Conservation (phyloP, 768 basidiomycete species). For the Gyrodon lividus region DNA sequence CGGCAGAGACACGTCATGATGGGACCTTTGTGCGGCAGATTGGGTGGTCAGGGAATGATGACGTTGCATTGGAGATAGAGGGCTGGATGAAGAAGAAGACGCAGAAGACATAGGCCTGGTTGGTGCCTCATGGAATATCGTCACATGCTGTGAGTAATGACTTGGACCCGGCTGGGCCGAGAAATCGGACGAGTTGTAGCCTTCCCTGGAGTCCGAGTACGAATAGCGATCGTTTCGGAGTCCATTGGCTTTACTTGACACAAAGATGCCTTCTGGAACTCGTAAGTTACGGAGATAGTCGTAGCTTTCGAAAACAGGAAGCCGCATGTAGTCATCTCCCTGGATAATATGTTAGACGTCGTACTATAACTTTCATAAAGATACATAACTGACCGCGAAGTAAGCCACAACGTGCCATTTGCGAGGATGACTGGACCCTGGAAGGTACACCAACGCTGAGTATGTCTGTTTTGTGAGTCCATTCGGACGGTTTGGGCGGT, state of each 20-base stretch:
- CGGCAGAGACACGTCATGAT: slow-evolving; percentile 19
- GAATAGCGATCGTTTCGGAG: slow-evolving; percentile 26
- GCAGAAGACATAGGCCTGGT: slow-evolving; percentile 12
- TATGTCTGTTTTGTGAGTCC: slow-evolving; percentile 88
- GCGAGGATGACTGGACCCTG: slow-evolving; percentile 52
- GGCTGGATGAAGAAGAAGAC: slow-evolving; percentile 14
- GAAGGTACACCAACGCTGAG: slow-evolving; percentile 70
- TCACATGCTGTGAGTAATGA: slow-evolving; percentile 7
- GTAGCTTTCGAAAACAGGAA: slow-evolving; percentile 75
- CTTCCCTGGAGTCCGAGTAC: slow-evolving; percentile 16
- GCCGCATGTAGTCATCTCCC: slow-evolving; percentile 65
- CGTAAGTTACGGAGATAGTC: slow-evolving; percentile 67
- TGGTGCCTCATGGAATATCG: slow-evolving; percentile 13
- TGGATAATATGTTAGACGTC: slow-evolving; percentile 24
- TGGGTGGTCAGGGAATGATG: slow-evolving; percentile 5
- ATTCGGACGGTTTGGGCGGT: slow-evolving; percentile 73
- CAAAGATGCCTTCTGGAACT: slow-evolving; percentile 70
- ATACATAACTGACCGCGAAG: slow-evolving; percentile 57
- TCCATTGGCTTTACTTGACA: slow-evolving; percentile 59
- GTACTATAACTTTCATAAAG: background rate
- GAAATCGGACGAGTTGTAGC: slow-evolving; percentile 10
- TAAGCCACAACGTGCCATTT: slow-evolving; percentile 88
- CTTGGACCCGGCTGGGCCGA: slow-evolving; percentile 6
- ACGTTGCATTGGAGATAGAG: slow-evolving; percentile 12
- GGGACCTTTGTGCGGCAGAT: slow-evolving; percentile 1